A percentile compares a stretch with the other conserved stretches of the same genome.
Conservation (phyloP, 139 green algal species). For the Chlamydomonas sp. region DNA sequence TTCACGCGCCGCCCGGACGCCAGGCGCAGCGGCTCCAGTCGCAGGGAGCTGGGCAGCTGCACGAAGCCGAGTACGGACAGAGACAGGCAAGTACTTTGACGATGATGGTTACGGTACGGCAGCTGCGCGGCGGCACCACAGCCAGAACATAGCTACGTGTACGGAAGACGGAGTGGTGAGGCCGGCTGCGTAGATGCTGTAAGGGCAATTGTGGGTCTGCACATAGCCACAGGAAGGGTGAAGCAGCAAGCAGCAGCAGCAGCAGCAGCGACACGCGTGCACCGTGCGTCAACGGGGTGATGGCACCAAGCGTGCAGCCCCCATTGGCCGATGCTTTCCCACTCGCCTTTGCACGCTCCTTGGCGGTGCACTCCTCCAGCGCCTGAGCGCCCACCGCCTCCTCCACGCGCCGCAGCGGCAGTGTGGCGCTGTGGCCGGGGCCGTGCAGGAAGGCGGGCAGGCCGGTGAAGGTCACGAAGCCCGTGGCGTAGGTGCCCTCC, state of each 20-base stretch:
- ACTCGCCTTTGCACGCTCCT: conserved; percentile 67
- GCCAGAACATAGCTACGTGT: too few relatives aligned
- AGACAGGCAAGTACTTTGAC: background rate
- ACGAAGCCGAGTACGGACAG: background rate
- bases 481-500: conserved; percentile 61
- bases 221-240: too few relatives aligned
- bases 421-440: conserved; percentile 31
- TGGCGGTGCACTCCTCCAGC: conserved; percentile 47
- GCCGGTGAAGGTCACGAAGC: conserved; percentile 61
- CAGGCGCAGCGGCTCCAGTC: conserved; percentile 69
- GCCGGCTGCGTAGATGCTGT: too few relatives aligned
- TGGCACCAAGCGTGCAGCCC: too few relatives aligned
- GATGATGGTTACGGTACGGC: too few relatives aligned
- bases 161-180: too few relatives aligned
- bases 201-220: too few relatives aligned
- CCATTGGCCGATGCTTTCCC: too few relatives aligned
- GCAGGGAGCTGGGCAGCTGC: conserved; percentile 59
- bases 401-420: conserved; percentile 69
- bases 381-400: conserved; percentile 51
- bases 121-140: too few relatives aligned
- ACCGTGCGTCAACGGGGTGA: too few relatives aligned
- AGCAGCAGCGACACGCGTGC: too few relatives aligned
- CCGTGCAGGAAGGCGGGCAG: conserved; percentile 73
- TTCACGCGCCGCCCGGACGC: conserved; percentile 41
- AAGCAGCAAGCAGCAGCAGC: too few relatives aligned